Conservation (phyloP, 225 moss, liverwort and hornwort genomes). For the Marchantia polymorpha region DNA sequence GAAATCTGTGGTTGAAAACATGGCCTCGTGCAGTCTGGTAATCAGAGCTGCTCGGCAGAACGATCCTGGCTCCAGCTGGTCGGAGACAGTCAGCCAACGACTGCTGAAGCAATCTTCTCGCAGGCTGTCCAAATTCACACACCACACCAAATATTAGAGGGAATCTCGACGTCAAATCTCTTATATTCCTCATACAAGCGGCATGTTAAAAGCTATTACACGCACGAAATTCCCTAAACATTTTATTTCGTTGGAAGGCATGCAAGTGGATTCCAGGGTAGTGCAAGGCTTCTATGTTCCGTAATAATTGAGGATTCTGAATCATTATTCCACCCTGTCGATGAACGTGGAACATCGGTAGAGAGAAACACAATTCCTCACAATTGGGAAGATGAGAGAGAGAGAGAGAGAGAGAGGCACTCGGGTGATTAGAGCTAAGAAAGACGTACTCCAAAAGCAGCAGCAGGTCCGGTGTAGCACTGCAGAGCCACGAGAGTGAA, state of each 20-base stretch:
- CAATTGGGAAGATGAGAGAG: not conserved
- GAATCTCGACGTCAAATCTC: not conserved
- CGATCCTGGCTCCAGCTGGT: conserved; percentile 44
- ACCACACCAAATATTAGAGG: not conserved
- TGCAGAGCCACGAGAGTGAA: conserved; percentile 3
- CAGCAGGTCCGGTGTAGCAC: not conserved
- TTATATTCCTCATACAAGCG: no score
- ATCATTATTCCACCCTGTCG: not conserved
- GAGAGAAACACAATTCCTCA: not conserved
- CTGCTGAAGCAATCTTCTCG: conserved; percentile 12
- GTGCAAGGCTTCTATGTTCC: not conserved
- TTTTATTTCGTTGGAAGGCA: not conserved
- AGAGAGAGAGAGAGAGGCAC: not conserved
- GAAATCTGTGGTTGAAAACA: conserved; percentile 49
- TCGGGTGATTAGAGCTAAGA: not conserved
- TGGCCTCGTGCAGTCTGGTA: conserved; percentile 42
- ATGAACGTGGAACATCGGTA: not conserved
- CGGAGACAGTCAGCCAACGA: conserved; percentile 18
- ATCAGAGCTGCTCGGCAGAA: conserved; percentile 56
- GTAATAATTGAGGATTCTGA: not conserved
- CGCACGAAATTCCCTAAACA: not conserved
- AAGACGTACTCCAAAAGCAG: not conserved
- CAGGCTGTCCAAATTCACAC: conserved; percentile 7
- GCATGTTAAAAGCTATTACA: not conserved
- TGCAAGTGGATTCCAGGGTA: not conserved